Conservation (phyloP, 108 stramenopile species). For the Nannochloropsis salina region DNA sequence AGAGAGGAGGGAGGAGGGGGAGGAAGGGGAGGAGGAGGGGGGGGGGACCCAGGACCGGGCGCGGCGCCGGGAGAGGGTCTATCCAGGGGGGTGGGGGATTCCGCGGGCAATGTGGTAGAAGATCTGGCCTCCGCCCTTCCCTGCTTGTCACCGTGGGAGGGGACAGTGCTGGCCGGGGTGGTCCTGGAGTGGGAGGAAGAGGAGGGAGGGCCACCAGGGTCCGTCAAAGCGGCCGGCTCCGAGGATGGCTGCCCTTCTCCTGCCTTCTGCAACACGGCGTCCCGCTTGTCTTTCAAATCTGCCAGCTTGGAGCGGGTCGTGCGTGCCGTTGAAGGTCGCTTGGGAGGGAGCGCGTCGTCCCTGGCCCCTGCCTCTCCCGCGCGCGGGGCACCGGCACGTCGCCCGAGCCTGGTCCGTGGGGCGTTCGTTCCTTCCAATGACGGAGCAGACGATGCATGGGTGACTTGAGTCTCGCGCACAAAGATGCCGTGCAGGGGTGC, state of each 20-base stretch:
- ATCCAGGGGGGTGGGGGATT: too few species aligned
- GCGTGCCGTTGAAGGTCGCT: not conserved
- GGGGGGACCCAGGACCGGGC: too few species aligned
- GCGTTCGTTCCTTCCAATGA: not conserved
- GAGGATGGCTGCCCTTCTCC: not conserved
- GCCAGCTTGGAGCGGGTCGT: not conserved
- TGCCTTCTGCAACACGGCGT: slow-evolving; percentile 9
- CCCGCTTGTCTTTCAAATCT: slow-evolving; percentile 12
- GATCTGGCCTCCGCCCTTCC: too few species aligned
- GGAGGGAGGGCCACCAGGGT: not conserved
- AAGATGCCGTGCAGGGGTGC: slow-evolving; percentile 13
- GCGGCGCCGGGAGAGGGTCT: too few species aligned
- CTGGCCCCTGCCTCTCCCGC: not conserved
- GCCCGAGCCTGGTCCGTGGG: not conserved
- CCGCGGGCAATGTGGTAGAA: too few species aligned
- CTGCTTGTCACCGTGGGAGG: too few species aligned
- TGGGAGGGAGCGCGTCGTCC: not conserved
- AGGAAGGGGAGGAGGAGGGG: too few species aligned
- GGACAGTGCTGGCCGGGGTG: too few species aligned
- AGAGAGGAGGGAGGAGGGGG: too few species aligned
- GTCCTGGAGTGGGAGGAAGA: not conserved
- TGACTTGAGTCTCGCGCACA: slow-evolving; percentile 9
- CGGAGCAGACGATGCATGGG: not conserved
- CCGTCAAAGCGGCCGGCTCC: not conserved
- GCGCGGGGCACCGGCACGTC: not conserved